These are phyloP conservation scores for Postia placenta DNA, from an alignment of 768 basidiomycete species.

Conservation along the genomic window DNA sequence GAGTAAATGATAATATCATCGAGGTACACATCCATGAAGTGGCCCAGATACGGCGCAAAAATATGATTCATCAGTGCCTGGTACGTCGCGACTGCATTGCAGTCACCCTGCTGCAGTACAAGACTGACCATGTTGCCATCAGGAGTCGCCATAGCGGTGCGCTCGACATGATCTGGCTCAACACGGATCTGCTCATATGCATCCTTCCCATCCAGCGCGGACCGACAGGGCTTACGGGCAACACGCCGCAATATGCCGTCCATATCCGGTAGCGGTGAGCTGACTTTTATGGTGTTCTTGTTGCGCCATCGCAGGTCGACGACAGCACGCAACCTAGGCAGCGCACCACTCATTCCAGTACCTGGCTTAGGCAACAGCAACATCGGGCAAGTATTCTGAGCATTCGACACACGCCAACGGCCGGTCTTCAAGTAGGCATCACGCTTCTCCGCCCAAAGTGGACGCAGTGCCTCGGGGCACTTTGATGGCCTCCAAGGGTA, in stretches of 20 bases:
- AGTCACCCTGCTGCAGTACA: conserved; percentile 40
- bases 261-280: conserved; percentile 36
- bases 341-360: conserved; percentile 27
- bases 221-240: conserved; percentile 23
- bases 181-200: conserved; percentile 40
- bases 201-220: conserved; percentile 36
- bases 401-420: no score
- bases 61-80: conserved; percentile 37
- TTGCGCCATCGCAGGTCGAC: conserved; percentile 33
- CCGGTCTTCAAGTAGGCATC: no score
- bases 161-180: conserved; percentile 20
- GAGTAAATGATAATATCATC: conserved; percentile 40
- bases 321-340: conserved; percentile 28
- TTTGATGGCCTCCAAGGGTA: conserved; percentile 17
- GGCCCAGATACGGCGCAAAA: conserved; percentile 32
- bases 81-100: conserved; percentile 40
- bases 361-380: conserved; percentile 9
- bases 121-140: conserved; percentile 30
- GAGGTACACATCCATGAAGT: conserved; percentile 36
- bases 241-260: conserved; percentile 32
- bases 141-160: conserved; percentile 30
- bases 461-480: neutral
- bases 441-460: conserved; percentile 17
- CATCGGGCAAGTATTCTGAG: conserved; percentile 30
- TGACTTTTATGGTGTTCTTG: conserved; percentile 34